These are phyloP conservation scores for Scortechinia acanthostroma DNA, from an alignment of 2,329 filamentous ascomycete species.

Conservation along the genomic window DNA sequence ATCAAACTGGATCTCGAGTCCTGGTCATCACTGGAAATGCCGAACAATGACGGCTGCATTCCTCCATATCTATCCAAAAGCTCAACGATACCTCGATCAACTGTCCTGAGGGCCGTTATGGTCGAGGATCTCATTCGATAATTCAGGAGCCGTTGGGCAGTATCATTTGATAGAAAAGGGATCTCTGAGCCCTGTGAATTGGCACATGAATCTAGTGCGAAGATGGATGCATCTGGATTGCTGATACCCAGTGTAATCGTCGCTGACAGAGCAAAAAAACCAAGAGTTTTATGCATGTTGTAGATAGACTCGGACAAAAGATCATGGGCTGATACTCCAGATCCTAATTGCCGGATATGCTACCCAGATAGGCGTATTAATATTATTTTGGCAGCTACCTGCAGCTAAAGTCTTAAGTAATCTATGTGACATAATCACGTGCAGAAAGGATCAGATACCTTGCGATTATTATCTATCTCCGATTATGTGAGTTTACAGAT, in stretches of 20 bases:
- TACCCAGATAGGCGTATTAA: too few relatives aligned
- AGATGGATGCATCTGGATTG: neutral
- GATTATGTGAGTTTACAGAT: too few relatives aligned
- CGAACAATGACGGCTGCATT: neutral
- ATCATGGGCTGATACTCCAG: too few relatives aligned
- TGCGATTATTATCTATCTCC: too few relatives aligned
- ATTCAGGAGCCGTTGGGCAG: neutral
- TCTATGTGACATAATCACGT: too few relatives aligned
- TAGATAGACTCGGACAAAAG: too few relatives aligned
- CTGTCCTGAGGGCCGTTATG: neutral
- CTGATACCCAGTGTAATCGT: neutral
- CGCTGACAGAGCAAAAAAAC: neutral
- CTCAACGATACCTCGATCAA: neutral
- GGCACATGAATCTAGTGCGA: neutral
- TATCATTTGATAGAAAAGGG: neutral
- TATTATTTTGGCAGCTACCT: too few relatives aligned
- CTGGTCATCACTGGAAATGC: neutral
- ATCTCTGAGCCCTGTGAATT: neutral
- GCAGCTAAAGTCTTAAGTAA: too few relatives aligned
- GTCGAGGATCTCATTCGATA: neutral
- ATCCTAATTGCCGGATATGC: too few relatives aligned
- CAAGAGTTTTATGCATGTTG: neutral
- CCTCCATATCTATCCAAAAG: neutral
- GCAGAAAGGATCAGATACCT: too few relatives aligned
- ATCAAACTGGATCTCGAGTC: neutral